Percentiles rank a stretch among this genome's conserved stretches.
Conservation (phyloP, 805 yeast genomes). For the Tetrapisispora pingtungensis region DNA sequence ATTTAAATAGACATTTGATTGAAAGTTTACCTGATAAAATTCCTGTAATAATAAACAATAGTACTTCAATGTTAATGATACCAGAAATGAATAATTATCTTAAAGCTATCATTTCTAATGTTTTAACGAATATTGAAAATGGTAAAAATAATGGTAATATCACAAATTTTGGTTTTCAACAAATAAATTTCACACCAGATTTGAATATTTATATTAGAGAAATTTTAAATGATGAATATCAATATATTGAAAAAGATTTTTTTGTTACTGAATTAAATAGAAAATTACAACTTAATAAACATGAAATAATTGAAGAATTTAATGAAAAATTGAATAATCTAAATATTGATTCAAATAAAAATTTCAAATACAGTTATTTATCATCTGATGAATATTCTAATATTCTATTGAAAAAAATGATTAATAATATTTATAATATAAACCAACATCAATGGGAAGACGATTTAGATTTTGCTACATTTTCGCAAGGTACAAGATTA, state of each 20-base stretch:
- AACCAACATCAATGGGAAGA: slow-evolving; percentile 28
- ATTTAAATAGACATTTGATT: slow-evolving; percentile 13
- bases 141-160: neutral
- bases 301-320: slow-evolving; percentile 23
- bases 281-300: slow-evolving; percentile 18
- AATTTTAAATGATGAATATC: slow-evolving; percentile 23
- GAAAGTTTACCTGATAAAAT: slow-evolving; percentile 22
- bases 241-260: slow-evolving; percentile 21
- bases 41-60: slow-evolving; percentile 22
- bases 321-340: slow-evolving; percentile 5
- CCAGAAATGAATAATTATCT: slow-evolving; percentile 24
- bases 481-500: slow-evolving; percentile 30
- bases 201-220: slow-evolving; percentile 25
- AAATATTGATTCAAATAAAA: neutral
- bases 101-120: slow-evolving; percentile 6
- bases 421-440: slow-evolving; percentile 24
- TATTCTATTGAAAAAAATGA: slow-evolving; percentile 19
- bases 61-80: slow-evolving; percentile 19
- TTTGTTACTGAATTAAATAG: slow-evolving; percentile 22
- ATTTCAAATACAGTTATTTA: neutral
- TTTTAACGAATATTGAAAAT: slow-evolving; percentile 11
- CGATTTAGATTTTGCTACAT: slow-evolving; percentile 29
- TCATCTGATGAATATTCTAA: slow-evolving; percentile 9
- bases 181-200: slow-evolving; percentile 8
- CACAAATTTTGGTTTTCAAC: neutral